Percentiles rank a stretch among this genome's conserved stretches.
phyloP scores from a whole-genome alignment of 148 eudicot genomes.

The Selenicereus undatus region DNA sequence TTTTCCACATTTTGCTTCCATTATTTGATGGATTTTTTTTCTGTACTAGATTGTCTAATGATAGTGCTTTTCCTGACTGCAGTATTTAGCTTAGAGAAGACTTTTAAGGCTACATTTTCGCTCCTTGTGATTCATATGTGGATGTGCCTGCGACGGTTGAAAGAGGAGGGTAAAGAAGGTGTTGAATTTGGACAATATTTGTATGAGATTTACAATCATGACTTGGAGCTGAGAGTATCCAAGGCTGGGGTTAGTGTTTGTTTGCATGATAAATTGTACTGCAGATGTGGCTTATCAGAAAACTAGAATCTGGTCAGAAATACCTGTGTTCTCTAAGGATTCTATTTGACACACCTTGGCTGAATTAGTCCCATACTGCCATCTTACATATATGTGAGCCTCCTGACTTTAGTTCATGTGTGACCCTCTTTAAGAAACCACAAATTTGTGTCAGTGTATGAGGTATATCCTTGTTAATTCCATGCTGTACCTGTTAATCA shows the following conservation, averaged over 20 bases:
- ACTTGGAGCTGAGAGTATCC: constrained; percentile 88
- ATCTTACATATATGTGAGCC: too few relatives aligned
- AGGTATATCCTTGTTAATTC: too few relatives aligned
- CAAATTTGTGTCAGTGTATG: too few relatives aligned
- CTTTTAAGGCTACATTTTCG: constrained; percentile 80
- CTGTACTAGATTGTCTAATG: constrained; percentile 10
- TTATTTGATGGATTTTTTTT: neutral
- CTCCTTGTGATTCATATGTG: constrained; percentile 94
- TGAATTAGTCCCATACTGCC: neutral
- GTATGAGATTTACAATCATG: constrained; percentile 94
- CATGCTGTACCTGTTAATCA: neutral
- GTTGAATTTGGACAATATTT: constrained; percentile 89
- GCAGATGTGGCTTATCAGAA: neutral
- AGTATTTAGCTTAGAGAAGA: constrained; percentile 93
- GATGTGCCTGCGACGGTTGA: constrained; percentile 85
- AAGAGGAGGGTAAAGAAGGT: constrained; percentile 89
- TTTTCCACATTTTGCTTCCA: constrained; percentile 2
- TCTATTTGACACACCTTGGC: neutral
- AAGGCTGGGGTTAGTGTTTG: constrained; percentile 89
- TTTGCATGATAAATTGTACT: constrained; percentile 5
- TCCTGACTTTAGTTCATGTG: neutral
- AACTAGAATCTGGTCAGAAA: neutral
- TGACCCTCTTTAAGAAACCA: too few relatives aligned
- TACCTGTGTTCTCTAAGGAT: neutral
- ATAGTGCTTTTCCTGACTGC: constrained; percentile 25